These are phyloP conservation scores for Cymodocea nodosa DNA, from an alignment of 116 monocot species.

Conservation along the genomic window DNA sequence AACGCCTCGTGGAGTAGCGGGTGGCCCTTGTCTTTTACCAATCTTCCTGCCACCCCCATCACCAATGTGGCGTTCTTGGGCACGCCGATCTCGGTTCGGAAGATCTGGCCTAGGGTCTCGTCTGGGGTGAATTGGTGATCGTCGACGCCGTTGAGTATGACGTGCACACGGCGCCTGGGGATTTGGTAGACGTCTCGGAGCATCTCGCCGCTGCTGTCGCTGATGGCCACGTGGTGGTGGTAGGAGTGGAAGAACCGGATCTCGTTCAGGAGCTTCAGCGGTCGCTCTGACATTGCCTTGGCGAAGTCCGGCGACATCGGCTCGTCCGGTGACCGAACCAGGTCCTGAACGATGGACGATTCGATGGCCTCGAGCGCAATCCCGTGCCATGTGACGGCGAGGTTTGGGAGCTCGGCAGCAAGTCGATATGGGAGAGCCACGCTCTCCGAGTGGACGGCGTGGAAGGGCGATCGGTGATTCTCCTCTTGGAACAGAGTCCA, in stretches of 20 bases:
- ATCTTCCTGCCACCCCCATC: conserved; percentile 75
- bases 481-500: conserved; percentile 56
- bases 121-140: conserved; percentile 59
- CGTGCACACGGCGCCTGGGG: conserved; percentile 59
- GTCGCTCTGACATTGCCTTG: not conserved
- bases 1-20: conserved; percentile 72
- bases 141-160: conserved; percentile 90
- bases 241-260: conserved; percentile 69
- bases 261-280: conserved; percentile 6
- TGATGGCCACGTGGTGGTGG: conserved; percentile 87
- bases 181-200: conserved; percentile 93
- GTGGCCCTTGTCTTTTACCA: conserved; percentile 96
- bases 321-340: conserved; percentile 40
- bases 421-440: conserved; percentile 60
- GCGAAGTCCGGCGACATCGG: conserved; percentile 29
- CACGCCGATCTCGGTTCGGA: conserved; percentile 41
- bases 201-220: conserved; percentile 79
- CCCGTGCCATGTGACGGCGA: conserved; percentile 94
- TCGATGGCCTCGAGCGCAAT: conserved; percentile 74
- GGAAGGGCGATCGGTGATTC: conserved; percentile 40
- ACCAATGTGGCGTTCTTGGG: conserved; percentile 48
- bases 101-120: conserved; percentile 22
- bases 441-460: conserved; percentile 88
- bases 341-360: conserved; percentile 68
- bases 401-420: conserved; percentile 48